phyloP scores from a whole-genome alignment of 176 grass and related monocot genomes.

The Rhynchospora tenuis region DNA sequence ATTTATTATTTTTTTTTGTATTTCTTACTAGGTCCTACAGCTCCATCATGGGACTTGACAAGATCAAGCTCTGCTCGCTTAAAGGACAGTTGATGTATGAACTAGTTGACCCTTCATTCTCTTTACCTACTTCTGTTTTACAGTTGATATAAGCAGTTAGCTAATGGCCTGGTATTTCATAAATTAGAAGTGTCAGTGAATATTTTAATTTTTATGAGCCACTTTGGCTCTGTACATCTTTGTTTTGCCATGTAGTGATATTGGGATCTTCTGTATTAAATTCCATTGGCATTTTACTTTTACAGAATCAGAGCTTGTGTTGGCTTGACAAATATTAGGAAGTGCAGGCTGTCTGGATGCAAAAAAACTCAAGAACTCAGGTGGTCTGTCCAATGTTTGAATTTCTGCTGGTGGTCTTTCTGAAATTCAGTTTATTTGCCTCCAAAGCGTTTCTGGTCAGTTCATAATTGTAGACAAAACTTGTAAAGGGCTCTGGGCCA shows the following conservation, averaged over 20 bases:
- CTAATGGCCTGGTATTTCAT: neutral
- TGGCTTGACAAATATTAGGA: constrained; percentile 12
- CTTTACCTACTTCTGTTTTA: neutral
- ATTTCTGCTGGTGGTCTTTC: neutral
- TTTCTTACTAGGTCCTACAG: constrained; percentile 12
- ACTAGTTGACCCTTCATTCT: neutral
- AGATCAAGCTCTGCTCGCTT: constrained; percentile 22
- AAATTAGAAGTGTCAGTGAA: neutral
- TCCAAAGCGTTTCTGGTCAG: neutral
- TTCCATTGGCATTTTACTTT: neutral
- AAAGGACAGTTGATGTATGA: constrained; percentile 25
- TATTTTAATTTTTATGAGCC: neutral
- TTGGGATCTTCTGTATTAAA: constrained; percentile 5
- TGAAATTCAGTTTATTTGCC: neutral
- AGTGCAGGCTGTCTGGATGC: neutral
- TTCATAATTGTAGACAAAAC: constrained; percentile 1
- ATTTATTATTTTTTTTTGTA: neutral
- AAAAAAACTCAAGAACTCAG: neutral
- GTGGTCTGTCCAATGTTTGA: neutral
- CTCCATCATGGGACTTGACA: constrained; percentile 34
- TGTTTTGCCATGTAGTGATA: neutral
- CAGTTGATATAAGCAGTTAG: neutral
- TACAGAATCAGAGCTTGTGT: neutral
- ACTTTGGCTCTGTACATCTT: neutral
- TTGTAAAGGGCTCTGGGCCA: neutral